Evolutionary conservation across 2,329 filamentous ascomycete species (phyloP).

Genomic region (Botrytis hyacinthi): DNA sequence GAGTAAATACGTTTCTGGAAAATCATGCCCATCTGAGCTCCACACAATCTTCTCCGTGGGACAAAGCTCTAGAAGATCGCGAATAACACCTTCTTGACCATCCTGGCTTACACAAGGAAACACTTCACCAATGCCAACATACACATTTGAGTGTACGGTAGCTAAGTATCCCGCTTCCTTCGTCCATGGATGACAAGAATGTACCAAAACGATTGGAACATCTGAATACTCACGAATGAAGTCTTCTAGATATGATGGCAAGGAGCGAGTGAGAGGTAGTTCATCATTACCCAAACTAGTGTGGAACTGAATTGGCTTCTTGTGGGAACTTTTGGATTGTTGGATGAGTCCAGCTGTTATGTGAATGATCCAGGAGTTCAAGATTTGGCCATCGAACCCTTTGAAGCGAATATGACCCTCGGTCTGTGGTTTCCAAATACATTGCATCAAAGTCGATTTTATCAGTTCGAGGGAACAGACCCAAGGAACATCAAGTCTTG

Average conservation of each 20-base stretch:
- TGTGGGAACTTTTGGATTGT: conserved; percentile 43
- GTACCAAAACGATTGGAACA: conserved; percentile 74
- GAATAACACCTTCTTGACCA: conserved; percentile 68
- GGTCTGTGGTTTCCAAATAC: conserved; percentile 29
- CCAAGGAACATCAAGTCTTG: conserved; percentile 61
- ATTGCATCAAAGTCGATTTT: conserved; percentile 32
- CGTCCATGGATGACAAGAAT: conserved; percentile 79
- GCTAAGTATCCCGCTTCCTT: conserved; percentile 77
- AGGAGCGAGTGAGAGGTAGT: conserved; percentile 65
- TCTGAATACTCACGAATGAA: conserved; percentile 68
- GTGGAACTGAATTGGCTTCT: conserved; percentile 80
- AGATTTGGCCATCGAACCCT: conserved; percentile 58
- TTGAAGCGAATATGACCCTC: conserved; percentile 42
- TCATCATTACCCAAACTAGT: conserved; percentile 81
- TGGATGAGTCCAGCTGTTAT: conserved; percentile 58
- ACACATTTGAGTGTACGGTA: conserved; percentile 73
- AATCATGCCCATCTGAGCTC: conserved; percentile 78
- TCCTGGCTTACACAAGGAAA: conserved; percentile 76
- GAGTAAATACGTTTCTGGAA: conserved; percentile 74
- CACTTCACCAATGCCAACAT: conserved; percentile 78
- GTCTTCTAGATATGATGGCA: conserved; percentile 71
- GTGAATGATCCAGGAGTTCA: conserved; percentile 71
- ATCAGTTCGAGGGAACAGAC: conserved; percentile 40
- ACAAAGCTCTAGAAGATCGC: conserved; percentile 71
- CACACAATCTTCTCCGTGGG: conserved; percentile 75